Evolutionary conservation across 1,284 basidiomycete species (phyloP), one percentile per base, ranked within the genome.

Genomic region (Fomitopsis schrenkii): DNA sequence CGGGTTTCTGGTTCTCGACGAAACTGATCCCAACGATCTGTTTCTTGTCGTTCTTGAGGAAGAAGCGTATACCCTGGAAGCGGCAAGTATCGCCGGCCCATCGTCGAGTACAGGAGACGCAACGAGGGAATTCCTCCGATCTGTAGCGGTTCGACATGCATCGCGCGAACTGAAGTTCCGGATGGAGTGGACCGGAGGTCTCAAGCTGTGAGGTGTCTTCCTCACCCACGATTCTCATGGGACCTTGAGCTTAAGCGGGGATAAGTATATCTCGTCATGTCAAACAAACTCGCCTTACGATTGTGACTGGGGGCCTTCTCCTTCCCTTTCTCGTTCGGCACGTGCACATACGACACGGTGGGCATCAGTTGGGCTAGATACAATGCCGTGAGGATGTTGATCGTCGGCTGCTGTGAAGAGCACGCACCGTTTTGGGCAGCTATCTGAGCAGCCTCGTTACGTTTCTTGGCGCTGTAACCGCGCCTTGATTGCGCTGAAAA

Each of bases 51-150:
- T 89, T 83, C 65, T 87, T 85, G 63, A 89, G 76, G 72, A 92
- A 87, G 69, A 84, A 88, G 22, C 90, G 83, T 62, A 92, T 88
- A 22, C 84, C 83, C 70, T 91, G 90, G 73, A 92, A 92, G 30
- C 90, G 84, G 70, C 90, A 92, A 0, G 88, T 91, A 71, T 92
- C 90, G 45, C 90, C 90, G 2, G 88, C 89, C 89, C 90, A 92
- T 17, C 90, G 86, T 53, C 90, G 85, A 22, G 87, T 91, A 72
- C 90, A 92, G 3, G 90, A 88, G 30, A 92, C 86, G 70, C 90
- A 92, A 7, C 87, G 85, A 35, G 90, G 87, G 72, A 90, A 88
- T 55, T 81, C 78, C 66, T 91, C 86, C 42, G 77, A 75, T 64
- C 83, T 83, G 71, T 91, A 92, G 53, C 87, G 81, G 66, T 84